phyloP scores from a whole-genome alignment of 495 filamentous ascomycete genomes.

The Hypoxylon lienhwacheense region DNA sequence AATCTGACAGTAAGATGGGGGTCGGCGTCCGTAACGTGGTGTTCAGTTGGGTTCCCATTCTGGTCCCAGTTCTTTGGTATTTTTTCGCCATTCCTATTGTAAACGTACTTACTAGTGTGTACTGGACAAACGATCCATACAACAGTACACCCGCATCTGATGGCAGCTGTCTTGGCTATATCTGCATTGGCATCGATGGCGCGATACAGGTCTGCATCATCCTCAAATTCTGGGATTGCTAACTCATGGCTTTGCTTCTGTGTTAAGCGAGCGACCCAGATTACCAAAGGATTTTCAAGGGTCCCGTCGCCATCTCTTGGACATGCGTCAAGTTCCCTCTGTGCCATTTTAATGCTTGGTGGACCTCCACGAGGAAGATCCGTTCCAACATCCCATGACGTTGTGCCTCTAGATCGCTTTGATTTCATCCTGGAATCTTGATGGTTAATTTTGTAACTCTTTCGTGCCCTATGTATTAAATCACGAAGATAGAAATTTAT shows the following conservation, averaged over 20 bases:
- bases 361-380: constrained; percentile 1
- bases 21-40: constrained; percentile 12
- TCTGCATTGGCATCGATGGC: constrained; percentile 24
- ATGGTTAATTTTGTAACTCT: background rate
- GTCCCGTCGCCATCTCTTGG: constrained; percentile 19
- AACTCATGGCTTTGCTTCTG: constrained; percentile 1
- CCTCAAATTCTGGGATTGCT: constrained; percentile 13
- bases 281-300: constrained; percentile 17
- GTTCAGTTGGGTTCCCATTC: constrained; percentile 1
- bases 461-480: too few species aligned
- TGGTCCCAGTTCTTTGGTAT: constrained; percentile 7
- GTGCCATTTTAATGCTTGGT: constrained; percentile 1
- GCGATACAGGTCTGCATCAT: constrained; percentile 16
- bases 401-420: background rate
- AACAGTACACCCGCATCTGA: constrained; percentile 13
- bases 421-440: background rate
- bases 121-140: constrained; percentile 25
- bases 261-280: constrained; percentile 15
- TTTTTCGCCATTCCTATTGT: constrained; percentile 1
- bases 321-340: background rate
- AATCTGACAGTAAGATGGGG: constrained; percentile 19
- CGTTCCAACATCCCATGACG: constrained; percentile 17
- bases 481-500: too few species aligned
- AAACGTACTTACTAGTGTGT: constrained; percentile 16
- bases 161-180: constrained; percentile 21